phyloP scores from a whole-genome alignment of 495 filamentous ascomycete species.

The Sordaria brevicollis region DNA sequence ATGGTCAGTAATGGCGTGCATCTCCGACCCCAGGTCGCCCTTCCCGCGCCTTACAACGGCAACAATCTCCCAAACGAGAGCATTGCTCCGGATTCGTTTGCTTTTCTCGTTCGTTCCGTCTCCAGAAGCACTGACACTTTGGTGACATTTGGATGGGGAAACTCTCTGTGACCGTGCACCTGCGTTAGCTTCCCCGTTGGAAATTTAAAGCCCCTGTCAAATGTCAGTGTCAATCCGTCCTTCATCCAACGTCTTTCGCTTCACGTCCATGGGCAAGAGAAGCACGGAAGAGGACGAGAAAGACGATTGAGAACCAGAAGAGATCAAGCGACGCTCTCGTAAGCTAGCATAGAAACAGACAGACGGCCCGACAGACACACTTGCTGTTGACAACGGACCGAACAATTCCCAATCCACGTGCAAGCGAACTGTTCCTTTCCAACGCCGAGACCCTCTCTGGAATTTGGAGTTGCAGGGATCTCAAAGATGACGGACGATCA shows the following conservation, averaged over 20 bases:
- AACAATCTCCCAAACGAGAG: neutral
- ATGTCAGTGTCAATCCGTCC: neutral
- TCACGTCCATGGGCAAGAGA: neutral
- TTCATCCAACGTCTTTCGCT: neutral
- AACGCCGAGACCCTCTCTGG: neutral
- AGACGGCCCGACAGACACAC: too few species aligned
- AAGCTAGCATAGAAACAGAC: too few species aligned
- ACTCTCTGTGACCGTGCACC: neutral
- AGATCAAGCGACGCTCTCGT: too few species aligned
- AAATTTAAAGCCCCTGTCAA: neutral
- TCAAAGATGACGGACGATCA: neutral
- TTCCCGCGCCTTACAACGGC: neutral
- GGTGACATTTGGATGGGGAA: neutral
- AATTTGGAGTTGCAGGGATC: neutral
- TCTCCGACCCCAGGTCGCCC: neutral
- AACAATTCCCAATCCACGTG: neutral
- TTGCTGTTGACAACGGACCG: neutral
- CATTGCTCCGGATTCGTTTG: neutral
- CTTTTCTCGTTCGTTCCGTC: too few species aligned
- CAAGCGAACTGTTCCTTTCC: neutral
- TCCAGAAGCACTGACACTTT: neutral
- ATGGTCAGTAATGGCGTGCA: neutral
- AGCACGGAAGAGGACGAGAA: neutral
- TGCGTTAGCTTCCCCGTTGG: neutral
- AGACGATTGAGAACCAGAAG: neutral